Evolutionary conservation across 768 basidiomycete genomes (phyloP), one percentile per base, ranked within the genome.

Genomic region (Filobasidium floriforme): DNA sequence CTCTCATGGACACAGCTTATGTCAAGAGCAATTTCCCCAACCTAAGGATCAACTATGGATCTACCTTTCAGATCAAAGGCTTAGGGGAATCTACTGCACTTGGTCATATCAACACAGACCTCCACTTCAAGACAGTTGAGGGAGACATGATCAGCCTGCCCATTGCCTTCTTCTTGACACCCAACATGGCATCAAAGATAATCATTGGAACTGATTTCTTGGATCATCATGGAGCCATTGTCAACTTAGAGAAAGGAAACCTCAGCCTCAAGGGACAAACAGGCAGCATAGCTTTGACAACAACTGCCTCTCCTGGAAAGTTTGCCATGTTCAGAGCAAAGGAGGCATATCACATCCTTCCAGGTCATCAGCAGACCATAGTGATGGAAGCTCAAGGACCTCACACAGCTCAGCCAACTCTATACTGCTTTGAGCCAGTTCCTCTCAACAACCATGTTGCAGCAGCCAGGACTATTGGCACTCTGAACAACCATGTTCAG

Each of bases 151-250:
- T 54, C 22, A 54, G 18, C 22, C 52, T 54, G 15, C 52, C 52
- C 22, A 54, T 54, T 54, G 54, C 54, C 12, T 55, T 65, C 52
- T 59, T 57, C 63, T 12, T 65, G n/a, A 41, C 46, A 11, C 28
- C 52, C 14, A 18, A 28, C 14, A 29, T 65, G 41, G 37, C 28
- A 24, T 51, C 55, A 9, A 65, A 57, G 41, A 29, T 59, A 1
- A 65, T 65, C 28, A 43, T 65, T 29, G 63, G 63, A 1, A 65
- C 49, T 37, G 41, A 65, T 41, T 43, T 59, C 52, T 37, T 65
- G 7, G 41, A 28, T 15, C 63, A 28, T 24, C 22, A 40, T 11
- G 55, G 63, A 57, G 63, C 63, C 15, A 14, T 24, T 12, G 51
- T 65, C 40, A 43, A 65, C 43, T 43, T 65, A 11, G 57, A 65